phyloP scores from a whole-genome alignment of 176 grass and related monocot species.

The Paspalum notatum region DNA sequence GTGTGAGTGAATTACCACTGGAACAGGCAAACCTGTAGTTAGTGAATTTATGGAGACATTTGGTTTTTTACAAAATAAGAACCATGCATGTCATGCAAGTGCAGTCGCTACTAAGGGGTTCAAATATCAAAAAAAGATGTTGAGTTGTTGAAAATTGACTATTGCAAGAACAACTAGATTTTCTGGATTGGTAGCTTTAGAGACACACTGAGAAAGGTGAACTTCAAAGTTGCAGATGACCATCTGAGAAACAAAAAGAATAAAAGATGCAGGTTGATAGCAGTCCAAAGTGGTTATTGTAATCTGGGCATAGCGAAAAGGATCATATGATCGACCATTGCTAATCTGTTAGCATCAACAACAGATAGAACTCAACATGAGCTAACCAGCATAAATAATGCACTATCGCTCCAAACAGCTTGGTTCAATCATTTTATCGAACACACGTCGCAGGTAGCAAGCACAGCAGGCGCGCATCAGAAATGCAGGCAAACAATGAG shows the following conservation, averaged over 20 bases:
- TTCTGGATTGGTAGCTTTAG: constrained; percentile 8
- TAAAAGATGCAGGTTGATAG: background rate
- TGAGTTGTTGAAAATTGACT: background rate
- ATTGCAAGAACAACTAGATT: background rate
- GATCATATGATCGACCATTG: background rate
- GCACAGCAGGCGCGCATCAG: background rate
- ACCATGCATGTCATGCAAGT: background rate
- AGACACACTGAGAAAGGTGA: background rate
- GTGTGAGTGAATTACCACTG: constrained; percentile 25
- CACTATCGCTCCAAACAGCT: background rate
- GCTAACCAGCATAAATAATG: background rate
- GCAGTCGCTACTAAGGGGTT: background rate
- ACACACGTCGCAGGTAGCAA: background rate
- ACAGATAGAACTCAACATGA: background rate
- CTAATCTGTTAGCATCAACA: background rate
- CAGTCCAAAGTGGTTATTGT: background rate
- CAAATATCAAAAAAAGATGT: background rate
- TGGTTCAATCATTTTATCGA: constrained; percentile 19
- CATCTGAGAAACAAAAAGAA: background rate
- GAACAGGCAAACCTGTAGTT: background rate
- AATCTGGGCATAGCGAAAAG: background rate
- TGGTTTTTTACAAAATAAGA: constrained; percentile 2
- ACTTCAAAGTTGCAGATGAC: background rate
- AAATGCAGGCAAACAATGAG: background rate
- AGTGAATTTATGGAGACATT: constrained; percentile 12